A percentile compares a stretch with the other conserved stretches of the same genome.
Evolutionary conservation across 495 filamentous ascomycete species (phyloP).

Genomic region (Chaetomidium leptoderma): DNA sequence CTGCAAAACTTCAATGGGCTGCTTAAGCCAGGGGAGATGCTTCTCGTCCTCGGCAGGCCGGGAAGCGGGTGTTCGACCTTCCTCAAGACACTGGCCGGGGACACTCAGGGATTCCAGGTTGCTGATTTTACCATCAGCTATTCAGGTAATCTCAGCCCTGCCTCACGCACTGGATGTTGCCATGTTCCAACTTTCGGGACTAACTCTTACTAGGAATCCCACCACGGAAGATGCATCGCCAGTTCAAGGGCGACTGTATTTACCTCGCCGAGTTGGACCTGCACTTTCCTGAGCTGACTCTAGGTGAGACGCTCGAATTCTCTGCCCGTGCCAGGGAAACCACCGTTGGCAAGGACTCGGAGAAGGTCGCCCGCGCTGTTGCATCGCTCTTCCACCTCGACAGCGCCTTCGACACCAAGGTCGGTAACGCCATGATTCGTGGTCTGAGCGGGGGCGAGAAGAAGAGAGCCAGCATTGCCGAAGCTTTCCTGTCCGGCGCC

Average conservation of each 20-base stretch:
- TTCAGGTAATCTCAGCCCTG: too few species aligned
- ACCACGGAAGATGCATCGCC: too few species aligned
- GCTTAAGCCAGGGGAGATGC: slow-evolving; percentile 70
- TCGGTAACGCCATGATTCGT: slow-evolving; percentile 78
- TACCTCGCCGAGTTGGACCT: slow-evolving; percentile 64
- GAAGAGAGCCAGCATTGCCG: slow-evolving; percentile 52
- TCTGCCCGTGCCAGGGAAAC: too few species aligned
- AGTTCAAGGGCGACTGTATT: too few species aligned
- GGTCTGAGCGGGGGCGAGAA: slow-evolving; percentile 59
- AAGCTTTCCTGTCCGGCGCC: slow-evolving; percentile 45
- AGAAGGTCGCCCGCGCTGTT: slow-evolving; percentile 64
- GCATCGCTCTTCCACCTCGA: slow-evolving; percentile 68
- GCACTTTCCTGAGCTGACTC: slow-evolving; percentile 63
- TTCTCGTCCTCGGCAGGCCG: slow-evolving; percentile 73
- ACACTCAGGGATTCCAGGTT: too few species aligned
- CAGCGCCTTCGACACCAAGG: slow-evolving; percentile 62
- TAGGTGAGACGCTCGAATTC: slow-evolving; percentile 63
- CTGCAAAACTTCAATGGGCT: slow-evolving; percentile 69
- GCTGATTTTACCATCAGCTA: too few species aligned
- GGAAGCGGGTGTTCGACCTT: slow-evolving; percentile 57
- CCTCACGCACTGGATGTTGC: too few species aligned
- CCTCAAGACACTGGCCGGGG: too few species aligned
- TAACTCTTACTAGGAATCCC: too few species aligned
- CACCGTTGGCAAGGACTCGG: too few species aligned
- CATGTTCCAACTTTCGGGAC: too few species aligned